Base-by-base conservation (phyloP, 371 early-diverging fungal genomes). In the Rhizopus microsporus region DNA sequence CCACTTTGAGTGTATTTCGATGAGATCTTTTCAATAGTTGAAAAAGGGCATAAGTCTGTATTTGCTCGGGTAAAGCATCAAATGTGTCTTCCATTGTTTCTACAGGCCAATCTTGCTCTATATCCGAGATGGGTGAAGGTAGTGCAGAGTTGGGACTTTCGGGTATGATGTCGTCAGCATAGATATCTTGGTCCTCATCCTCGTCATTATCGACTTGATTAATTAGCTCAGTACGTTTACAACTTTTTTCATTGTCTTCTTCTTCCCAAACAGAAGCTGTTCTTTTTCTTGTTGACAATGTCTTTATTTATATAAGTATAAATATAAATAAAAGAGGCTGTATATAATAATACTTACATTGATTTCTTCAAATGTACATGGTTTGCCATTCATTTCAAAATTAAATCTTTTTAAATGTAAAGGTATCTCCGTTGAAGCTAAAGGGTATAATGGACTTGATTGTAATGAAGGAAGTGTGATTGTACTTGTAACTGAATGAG, bases 1-100 rank as follows among this genome's bases (percentile, higher is more conserved):
- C 88, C 67, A 92, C 90, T 66, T 95, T 94, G 43, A 97, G 83
- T 0, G 92, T 85, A 33, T 64, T 56, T n/a, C 63, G 66, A 15
- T 74, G 65, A 3, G 79, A 74, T 39, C 74, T 47, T 51, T 72
- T 73, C 8, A 78, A 53, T 10, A 78, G 61, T 54, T 78, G 76
- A 47, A 78, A 74, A 51, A 75, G 56, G 32, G 75, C 56, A 44
- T 74, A 75, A 5, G 65, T 62, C 43, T 75, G 71, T 50, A 70
- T 63, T 3, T 67, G 33, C 7, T 53, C 48, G 13, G 79, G 58
- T 12, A 78, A 56, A 23, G 61, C 54, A 37, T 74, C 74, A 63
- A 68, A 78, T 48, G 64, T 56, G n/a, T 71, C 63, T 45, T 71
- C 49, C 51, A 75, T 53, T 31, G 37, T 29, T 33, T 50, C 30